A percentile compares a stretch with the other conserved stretches of the same genome.
Evolutionary conservation across 2,329 filamentous ascomycete species (phyloP).

Genomic region (Fusarium equiseti): DNA sequence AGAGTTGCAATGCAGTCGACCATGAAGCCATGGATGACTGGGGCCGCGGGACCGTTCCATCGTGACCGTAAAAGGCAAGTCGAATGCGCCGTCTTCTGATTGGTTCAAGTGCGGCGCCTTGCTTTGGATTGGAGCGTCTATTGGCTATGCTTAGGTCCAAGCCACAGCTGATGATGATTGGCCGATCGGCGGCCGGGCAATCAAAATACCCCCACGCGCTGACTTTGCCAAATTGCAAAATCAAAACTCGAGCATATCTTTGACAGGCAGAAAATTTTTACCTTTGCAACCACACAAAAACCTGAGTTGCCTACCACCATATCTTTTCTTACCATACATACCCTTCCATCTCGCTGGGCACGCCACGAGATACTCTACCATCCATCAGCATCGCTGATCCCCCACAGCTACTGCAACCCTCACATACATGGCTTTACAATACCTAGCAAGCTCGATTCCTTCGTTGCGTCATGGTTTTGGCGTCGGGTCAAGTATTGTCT

Average conservation of each 20-base stretch:
- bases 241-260: constrained; percentile 46
- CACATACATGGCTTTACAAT: constrained; percentile 2
- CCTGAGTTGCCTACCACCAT: constrained; percentile 30
- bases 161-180: constrained; percentile 6
- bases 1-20: constrained; percentile 20
- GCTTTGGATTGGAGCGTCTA: constrained; percentile 29
- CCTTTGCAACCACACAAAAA: constrained; percentile 42
- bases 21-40: constrained; percentile 7
- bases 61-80: constrained; percentile 33
- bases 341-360: constrained; percentile 16
- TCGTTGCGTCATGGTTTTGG: constrained; percentile 21
- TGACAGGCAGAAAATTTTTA: constrained; percentile 26
- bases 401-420: constrained; percentile 34
- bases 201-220: constrained; percentile 47
- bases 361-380: constrained; percentile 36
- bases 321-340: constrained; percentile 2
- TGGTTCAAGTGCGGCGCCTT: constrained; percentile 12
- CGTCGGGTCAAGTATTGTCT: constrained; percentile 1
- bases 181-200: constrained; percentile 21
- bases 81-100: constrained; percentile 21
- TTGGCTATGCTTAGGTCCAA: constrained; percentile 2
- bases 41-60: constrained; percentile 13
- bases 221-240: constrained; percentile 48
- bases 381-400: constrained; percentile 37
- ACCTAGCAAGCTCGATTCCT: constrained; percentile 10